These are phyloP conservation scores for Silene noctiflora DNA, from an alignment of 179 eudicot genomes.

Conservation along the genomic window DNA sequence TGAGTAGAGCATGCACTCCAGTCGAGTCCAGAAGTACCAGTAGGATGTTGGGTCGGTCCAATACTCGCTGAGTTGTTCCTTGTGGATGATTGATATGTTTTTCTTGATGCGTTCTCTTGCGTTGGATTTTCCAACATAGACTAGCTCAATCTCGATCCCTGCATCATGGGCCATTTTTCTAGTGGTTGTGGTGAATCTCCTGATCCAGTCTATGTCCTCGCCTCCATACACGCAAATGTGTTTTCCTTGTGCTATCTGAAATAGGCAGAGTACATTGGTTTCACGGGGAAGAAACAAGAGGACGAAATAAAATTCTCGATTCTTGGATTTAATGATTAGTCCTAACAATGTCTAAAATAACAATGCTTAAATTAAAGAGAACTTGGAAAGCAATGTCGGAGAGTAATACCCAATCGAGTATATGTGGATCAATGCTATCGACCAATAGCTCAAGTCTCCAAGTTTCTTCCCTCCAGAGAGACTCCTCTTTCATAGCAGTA, in stretches of 20 bases:
- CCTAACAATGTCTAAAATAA: no score
- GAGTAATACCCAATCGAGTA: conserved; percentile 52
- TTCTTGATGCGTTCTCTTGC: conserved; percentile 41
- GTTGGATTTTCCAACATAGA: conserved; percentile 67
- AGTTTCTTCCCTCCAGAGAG: conserved; percentile 59
- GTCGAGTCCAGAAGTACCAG: conserved; percentile 86
- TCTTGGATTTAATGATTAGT: no score
- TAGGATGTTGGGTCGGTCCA: conserved; percentile 44
- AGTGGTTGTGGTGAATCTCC: conserved; percentile 40
- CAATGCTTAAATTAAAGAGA: not conserved
- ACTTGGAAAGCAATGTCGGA: not conserved
- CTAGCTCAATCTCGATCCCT: conserved; percentile 53
- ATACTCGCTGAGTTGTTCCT: conserved; percentile 37
- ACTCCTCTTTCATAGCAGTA: conserved; percentile 50
- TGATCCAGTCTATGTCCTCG: conserved; percentile 63
- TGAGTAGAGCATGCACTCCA: conserved; percentile 81
- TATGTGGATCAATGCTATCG: conserved; percentile 45
- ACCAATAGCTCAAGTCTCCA: conserved; percentile 77
- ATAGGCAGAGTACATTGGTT: not conserved
- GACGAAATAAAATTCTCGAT: no score
- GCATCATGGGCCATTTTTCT: conserved; percentile 31
- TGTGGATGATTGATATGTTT: conserved; percentile 29
- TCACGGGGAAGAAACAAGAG: not conserved
- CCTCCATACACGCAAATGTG: conserved; percentile 82
- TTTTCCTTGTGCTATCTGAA: conserved; percentile 46